Conservation (phyloP, 306 rosid genomes). For the Nissolia schottii region DNA sequence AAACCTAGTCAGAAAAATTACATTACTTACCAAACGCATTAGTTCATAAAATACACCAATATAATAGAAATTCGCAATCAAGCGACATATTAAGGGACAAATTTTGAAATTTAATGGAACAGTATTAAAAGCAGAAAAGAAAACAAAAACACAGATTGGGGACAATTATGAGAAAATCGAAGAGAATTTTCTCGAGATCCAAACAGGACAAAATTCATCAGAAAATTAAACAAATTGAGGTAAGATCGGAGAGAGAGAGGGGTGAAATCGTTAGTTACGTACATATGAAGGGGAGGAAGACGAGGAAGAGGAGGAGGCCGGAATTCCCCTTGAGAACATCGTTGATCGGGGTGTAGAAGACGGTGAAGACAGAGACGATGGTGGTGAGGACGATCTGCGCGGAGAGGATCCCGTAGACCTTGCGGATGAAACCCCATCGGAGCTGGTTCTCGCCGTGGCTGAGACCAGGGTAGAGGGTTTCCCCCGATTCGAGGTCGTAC, state of each 20-base stretch:
- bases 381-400: constrained; percentile 84
- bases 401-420: constrained; percentile 87
- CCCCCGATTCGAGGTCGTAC: constrained; percentile 85
- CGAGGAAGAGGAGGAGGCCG: constrained; percentile 63
- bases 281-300: constrained; percentile 81
- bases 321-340: constrained; percentile 75
- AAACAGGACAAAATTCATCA: neutral
- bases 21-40: too few species aligned
- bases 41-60: too few species aligned
- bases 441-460: constrained; percentile 79
- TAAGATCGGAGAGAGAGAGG: neutral
- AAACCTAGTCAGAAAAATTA: too few species aligned
- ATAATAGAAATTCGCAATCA: too few species aligned
- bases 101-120: too few species aligned
- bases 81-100: too few species aligned
- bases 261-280: constrained; percentile 7
- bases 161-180: neutral
- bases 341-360: constrained; percentile 64
- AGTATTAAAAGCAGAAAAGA: too few species aligned
- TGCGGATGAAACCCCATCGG: constrained; percentile 98
- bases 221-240: neutral
- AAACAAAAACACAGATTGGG: neutral
- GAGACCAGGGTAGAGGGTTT: constrained; percentile 70
- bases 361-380: constrained; percentile 66
- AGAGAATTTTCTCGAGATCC: neutral